Base-by-base conservation (phyloP, 2,329 filamentous ascomycete species). In the Zymoseptoria tritici region DNA sequence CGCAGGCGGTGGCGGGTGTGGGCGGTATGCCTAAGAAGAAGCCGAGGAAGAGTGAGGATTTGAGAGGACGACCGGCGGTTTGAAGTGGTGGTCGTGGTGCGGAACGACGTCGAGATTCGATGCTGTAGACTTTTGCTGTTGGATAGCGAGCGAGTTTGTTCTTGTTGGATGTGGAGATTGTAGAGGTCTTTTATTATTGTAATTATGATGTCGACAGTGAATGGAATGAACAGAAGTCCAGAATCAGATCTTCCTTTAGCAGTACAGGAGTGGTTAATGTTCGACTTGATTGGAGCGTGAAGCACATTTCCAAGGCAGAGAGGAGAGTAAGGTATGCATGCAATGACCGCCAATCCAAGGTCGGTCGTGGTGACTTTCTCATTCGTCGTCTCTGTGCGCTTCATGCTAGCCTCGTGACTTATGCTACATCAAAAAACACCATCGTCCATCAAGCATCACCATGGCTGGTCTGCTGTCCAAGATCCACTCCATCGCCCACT, bases 11-110 rank as follows among this genome's bases (percentile, higher is more conserved):
- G 22, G 58, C 52, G 11, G 55, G 52, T 4, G 55, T 22, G 8
- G 52, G 24, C 16, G 52, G 22, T n/a, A 51, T 57, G 51, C 52
- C 57, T 9, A 59, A 58, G 42, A 58, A 56, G n/a, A 60, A 54
- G 46, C 54, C 49, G 19, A 49, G 24, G 21, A 54, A 57, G 13
- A 21, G 42, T n/a, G 56, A 61, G 42, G 57, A 56, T 31, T n/a
- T 46, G 36, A 46, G 36, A n/a, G 36, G 36, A 46, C 36, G 36
- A 11, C 36, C 36, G 13, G 50, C 20, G 29, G n/a, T 31, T 53
- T 52, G 19, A 29, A 52, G 51, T 52, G 19, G 51, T 52, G 19
- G 52, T 56, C 20, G 52, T 50, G 56, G 53, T 59, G 57, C 29
- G 56, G 26, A 29, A 29, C 9, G 26, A 29, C 26, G 26, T 29